These are phyloP conservation scores for Ilyonectria mors-panacis DNA, from an alignment of 2,329 filamentous ascomycete species.

Conservation along the genomic window DNA sequence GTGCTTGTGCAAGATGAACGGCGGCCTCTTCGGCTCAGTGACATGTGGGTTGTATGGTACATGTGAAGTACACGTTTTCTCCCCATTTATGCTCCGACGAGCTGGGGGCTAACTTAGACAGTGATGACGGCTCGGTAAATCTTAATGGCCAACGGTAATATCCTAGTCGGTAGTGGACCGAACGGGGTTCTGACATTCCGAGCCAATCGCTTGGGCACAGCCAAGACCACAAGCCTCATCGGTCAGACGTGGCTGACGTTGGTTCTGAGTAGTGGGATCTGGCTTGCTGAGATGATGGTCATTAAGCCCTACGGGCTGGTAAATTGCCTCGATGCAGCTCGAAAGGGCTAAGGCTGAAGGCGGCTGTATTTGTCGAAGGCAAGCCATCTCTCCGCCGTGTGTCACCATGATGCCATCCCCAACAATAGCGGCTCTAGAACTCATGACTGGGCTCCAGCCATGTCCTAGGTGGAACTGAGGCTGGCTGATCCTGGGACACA, in stretches of 20 bases:
- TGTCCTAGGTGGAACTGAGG: background rate
- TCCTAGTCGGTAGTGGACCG: background rate
- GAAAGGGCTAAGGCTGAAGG: background rate
- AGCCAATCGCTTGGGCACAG: background rate
- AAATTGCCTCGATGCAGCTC: background rate
- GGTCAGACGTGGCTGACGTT: slow-evolving; percentile 1
- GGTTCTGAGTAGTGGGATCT: background rate
- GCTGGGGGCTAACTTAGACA: background rate
- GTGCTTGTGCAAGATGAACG: background rate
- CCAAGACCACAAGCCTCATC: background rate
- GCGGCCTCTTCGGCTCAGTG: background rate
- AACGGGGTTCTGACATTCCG: background rate
- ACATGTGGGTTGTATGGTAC: background rate
- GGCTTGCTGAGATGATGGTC: background rate
- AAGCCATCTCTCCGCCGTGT: background rate
- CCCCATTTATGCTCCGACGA: too few species aligned
- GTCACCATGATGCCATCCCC: background rate
- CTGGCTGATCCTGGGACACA: background rate
- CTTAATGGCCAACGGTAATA: background rate
- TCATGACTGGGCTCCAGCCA: background rate
- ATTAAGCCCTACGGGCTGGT: background rate
- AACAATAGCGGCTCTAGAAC: background rate
- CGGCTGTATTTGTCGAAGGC: background rate
- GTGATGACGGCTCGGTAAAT: background rate
- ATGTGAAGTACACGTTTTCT: background rate